Conservation (phyloP, 176 grass and related monocot genomes). For the Oryza coarctata region DNA sequence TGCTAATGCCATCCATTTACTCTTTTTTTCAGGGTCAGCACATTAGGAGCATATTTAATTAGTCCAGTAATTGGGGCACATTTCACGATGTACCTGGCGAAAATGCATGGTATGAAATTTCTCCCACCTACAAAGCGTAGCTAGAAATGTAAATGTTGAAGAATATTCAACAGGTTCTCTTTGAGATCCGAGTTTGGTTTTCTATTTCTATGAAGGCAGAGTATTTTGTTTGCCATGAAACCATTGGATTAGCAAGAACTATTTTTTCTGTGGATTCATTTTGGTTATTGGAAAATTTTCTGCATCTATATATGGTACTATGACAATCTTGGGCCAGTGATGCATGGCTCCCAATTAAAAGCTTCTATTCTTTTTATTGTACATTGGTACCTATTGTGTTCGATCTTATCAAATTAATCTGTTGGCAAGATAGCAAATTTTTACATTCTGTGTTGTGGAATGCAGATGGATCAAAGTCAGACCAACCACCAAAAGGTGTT, state of each 20-base stretch:
- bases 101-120: slow-evolving; percentile 74
- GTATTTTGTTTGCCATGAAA: background rate
- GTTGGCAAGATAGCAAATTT: background rate
- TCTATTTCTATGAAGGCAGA: background rate
- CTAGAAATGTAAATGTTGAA: slow-evolving; percentile 17
- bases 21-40: slow-evolving; percentile 62
- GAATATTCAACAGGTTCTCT: slow-evolving; percentile 12
- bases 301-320: background rate
- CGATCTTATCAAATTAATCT: background rate
- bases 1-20: slow-evolving; percentile 17
- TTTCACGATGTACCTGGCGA: slow-evolving; percentile 91
- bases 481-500: slow-evolving; percentile 73
- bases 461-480: slow-evolving; percentile 81
- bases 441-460: slow-evolving; percentile 32
- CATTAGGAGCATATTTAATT: slow-evolving; percentile 83
- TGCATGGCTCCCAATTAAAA: background rate
- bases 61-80: slow-evolving; percentile 79
- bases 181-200: background rate
- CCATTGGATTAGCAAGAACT: background rate
- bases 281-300: background rate
- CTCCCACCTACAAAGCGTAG: background rate
- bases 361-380: background rate
- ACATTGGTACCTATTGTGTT: slow-evolving; percentile 7
- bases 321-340: background rate
- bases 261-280: background rate